Conservation (phyloP, 305 asterid genomes). For the Plantago rigida region DNA sequence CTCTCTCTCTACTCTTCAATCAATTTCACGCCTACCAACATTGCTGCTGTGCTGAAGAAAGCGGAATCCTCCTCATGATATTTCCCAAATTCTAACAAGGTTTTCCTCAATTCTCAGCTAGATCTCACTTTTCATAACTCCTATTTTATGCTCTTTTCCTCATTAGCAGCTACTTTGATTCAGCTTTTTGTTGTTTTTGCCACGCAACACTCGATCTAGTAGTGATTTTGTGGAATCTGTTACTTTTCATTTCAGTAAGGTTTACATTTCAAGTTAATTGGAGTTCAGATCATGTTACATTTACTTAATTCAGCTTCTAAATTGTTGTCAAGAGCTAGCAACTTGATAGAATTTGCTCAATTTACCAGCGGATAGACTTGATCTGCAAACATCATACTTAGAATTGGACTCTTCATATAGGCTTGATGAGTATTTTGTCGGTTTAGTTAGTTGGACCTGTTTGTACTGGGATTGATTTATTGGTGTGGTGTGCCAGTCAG, state of each 20-base stretch:
- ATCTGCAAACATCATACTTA: too few relatives aligned
- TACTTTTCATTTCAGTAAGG: slow-evolving; percentile 19
- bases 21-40: slow-evolving; percentile 20
- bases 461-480: slow-evolving; percentile 30
- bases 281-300: slow-evolving; percentile 1
- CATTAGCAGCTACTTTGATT: background rate
- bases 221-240: slow-evolving; percentile 20
- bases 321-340: too few relatives aligned
- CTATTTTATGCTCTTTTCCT: background rate
- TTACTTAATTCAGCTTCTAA: slow-evolving; percentile 12
- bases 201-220: slow-evolving; percentile 39
- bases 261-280: slow-evolving; percentile 2
- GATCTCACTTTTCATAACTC: slow-evolving; percentile 25
- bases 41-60: slow-evolving; percentile 19
- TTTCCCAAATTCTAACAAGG: slow-evolving; percentile 27
- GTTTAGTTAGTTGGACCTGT: slow-evolving; percentile 16
- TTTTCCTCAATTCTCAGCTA: slow-evolving; percentile 24
- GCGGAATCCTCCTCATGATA: slow-evolving; percentile 26
- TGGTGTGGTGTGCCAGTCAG: slow-evolving; percentile 28
- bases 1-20: slow-evolving; percentile 20
- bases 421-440: background rate
- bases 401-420: slow-evolving; percentile 1
- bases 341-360: too few relatives aligned
- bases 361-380: too few relatives aligned
- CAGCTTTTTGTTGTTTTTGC: slow-evolving; percentile 11